A percentile compares a stretch with the other conserved stretches of the same genome.
Evolutionary conservation across 768 basidiomycete species (phyloP).

Genomic region (Boletus barrowsii): DNA sequence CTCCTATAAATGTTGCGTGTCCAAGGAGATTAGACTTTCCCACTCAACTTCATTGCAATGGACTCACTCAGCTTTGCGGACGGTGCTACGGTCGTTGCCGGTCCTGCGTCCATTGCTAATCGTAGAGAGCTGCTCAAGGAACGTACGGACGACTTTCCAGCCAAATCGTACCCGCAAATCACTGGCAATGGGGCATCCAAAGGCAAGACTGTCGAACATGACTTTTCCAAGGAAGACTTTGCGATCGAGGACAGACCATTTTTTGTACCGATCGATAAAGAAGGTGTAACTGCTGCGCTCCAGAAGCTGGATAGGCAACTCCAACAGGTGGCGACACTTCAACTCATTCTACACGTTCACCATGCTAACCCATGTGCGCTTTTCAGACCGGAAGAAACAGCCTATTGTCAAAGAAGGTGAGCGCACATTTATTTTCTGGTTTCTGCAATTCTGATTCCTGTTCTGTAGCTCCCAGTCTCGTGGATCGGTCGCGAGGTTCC

Average conservation of each 20-base stretch:
- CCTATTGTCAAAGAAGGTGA: constrained; percentile 62
- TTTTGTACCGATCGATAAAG: constrained; percentile 64
- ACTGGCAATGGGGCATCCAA: constrained; percentile 10
- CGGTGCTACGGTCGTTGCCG: constrained; percentile 44
- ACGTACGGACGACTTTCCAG: constrained; percentile 17
- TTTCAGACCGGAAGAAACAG: constrained; percentile 48
- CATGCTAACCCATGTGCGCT: constrained; percentile 2
- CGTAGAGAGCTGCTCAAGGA: constrained; percentile 24
- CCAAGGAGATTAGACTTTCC: not conserved
- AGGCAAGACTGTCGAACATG: constrained; percentile 21
- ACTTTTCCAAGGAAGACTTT: constrained; percentile 51
- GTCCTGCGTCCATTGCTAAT: constrained; percentile 26
- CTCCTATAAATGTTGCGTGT: not conserved
- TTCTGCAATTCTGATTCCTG: not conserved
- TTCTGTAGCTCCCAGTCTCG: constrained; percentile 48
- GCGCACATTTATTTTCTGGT: constrained; percentile 6
- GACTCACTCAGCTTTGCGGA: constrained; percentile 41
- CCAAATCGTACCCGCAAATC: constrained; percentile 16
- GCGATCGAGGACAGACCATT: constrained; percentile 59
- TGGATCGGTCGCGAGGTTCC: constrained; percentile 72
- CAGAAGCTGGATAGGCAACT: constrained; percentile 68
- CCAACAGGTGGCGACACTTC: constrained; percentile 25
- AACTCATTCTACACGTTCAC: not conserved
- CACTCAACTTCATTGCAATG: constrained; percentile 11
- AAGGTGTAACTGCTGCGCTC: constrained; percentile 66